These are phyloP conservation scores for Hippophae gyantsensis DNA, from an alignment of 306 rosid genomes.

Conservation along the genomic window DNA sequence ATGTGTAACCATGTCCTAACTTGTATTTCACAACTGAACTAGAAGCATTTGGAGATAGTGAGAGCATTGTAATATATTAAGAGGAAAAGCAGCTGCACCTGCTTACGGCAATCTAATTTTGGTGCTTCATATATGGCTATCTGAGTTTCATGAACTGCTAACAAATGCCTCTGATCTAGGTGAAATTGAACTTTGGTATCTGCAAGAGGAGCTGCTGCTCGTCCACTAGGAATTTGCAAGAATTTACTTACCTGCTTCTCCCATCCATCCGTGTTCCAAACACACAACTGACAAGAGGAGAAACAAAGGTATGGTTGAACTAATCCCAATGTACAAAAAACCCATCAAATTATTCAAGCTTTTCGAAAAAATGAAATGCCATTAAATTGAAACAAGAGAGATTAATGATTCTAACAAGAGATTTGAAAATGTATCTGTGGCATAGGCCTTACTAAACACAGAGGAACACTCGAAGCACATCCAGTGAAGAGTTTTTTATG, in stretches of 20 bases:
- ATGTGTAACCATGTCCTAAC: background rate
- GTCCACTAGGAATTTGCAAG: constrained; percentile 66
- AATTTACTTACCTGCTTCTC: constrained; percentile 70
- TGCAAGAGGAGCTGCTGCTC: constrained; percentile 61
- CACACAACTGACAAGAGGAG: constrained; percentile 62
- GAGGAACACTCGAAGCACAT: background rate
- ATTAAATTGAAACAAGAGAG: background rate
- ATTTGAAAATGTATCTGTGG: background rate
- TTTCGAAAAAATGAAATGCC: background rate
- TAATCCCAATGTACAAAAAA: background rate
- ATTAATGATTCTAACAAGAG: background rate
- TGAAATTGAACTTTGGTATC: constrained; percentile 96
- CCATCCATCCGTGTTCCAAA: constrained; percentile 98
- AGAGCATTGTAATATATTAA: background rate
- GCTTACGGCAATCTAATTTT: constrained; percentile 79
- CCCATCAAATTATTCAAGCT: constrained; percentile 3
- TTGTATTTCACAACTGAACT: background rate
- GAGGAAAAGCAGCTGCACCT: constrained; percentile 36
- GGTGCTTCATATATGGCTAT: constrained; percentile 91
- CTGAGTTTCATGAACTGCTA: constrained; percentile 93
- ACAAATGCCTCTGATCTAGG: constrained; percentile 75
- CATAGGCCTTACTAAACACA: background rate
- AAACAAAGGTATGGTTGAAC: constrained; percentile 7
- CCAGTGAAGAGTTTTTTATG: constrained; percentile 2
- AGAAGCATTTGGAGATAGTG: background rate